Conservation (phyloP, 2,329 filamentous ascomycete genomes). For the Eutypa lata region DNA sequence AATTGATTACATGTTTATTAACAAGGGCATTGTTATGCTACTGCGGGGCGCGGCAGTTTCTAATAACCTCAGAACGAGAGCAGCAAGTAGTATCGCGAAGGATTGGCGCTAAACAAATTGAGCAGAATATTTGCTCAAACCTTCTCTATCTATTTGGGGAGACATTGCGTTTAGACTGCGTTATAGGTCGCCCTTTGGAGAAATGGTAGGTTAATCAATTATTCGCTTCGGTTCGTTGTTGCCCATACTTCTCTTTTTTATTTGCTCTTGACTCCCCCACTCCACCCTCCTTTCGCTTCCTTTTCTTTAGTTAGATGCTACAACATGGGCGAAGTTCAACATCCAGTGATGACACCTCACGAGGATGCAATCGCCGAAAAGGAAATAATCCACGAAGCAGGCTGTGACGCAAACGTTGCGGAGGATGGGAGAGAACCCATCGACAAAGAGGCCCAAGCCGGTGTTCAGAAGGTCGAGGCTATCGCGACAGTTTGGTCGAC, state of each 20-base stretch:
- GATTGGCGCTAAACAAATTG: background rate
- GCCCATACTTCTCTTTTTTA: no score
- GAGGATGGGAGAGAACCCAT: conserved; percentile 32
- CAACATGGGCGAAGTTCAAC: no score
- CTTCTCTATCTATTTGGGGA: background rate
- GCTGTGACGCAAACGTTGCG: background rate
- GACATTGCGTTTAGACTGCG: background rate
- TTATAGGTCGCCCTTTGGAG: background rate
- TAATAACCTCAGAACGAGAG: no score
- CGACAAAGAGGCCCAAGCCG: conserved; percentile 35
- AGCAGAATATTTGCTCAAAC: background rate
- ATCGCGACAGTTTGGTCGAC: conserved; percentile 42
- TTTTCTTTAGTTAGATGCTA: no score
- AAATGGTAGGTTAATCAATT: background rate
- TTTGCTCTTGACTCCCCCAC: no score
- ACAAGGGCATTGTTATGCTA: no score
- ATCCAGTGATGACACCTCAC: no score
- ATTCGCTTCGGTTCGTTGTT: background rate
- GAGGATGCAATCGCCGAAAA: background rate
- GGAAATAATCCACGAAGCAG: background rate
- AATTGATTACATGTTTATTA: no score
- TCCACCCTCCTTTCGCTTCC: no score
- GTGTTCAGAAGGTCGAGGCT: conserved; percentile 48
- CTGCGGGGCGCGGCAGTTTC: no score
- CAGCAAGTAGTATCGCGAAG: no score